Evolutionary conservation across 129 eudicot genomes (phyloP).

Genomic region (Tanacetum coccineum): DNA sequence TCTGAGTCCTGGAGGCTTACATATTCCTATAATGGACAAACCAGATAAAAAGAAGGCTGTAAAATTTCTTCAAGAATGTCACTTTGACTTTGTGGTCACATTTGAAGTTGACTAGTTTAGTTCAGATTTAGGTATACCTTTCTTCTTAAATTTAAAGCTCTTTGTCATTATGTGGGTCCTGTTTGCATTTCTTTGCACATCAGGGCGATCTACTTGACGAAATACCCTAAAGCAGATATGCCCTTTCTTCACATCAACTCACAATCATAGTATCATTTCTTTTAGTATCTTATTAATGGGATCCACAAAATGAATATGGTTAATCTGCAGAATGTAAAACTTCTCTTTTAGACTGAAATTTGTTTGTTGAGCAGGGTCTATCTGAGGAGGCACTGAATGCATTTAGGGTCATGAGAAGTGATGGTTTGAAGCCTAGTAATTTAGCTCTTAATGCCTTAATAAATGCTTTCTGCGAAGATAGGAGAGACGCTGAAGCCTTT

Average conservation of each 20-base stretch:
- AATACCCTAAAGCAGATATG: no score
- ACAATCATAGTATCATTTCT: no score
- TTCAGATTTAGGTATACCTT: background rate
- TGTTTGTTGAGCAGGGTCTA: constrained; percentile 58
- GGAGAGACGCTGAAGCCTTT: constrained; percentile 89
- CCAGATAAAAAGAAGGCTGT: background rate
- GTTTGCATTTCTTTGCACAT: no score
- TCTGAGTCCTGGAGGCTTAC: no score
- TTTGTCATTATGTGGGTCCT: no score
- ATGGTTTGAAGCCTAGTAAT: constrained; percentile 82
- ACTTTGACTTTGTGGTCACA: background rate
- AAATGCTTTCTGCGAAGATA: constrained; percentile 95
- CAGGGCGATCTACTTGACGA: no score
- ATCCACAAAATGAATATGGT: constrained; percentile 18
- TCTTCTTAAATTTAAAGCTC: no score
- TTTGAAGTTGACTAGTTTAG: background rate
- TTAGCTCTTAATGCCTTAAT: constrained; percentile 91
- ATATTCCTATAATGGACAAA: no score
- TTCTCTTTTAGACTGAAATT: constrained; percentile 11
- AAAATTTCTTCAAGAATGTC: background rate
- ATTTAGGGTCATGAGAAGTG: constrained; percentile 85
- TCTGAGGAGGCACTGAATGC: constrained; percentile 91
- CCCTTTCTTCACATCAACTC: no score
- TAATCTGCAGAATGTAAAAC: constrained; percentile 1
- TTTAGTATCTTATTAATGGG: background rate